Evolutionary conservation across 2,329 filamentous ascomycete genomes (phyloP).

Genomic region (Alternaria alternata): DNA sequence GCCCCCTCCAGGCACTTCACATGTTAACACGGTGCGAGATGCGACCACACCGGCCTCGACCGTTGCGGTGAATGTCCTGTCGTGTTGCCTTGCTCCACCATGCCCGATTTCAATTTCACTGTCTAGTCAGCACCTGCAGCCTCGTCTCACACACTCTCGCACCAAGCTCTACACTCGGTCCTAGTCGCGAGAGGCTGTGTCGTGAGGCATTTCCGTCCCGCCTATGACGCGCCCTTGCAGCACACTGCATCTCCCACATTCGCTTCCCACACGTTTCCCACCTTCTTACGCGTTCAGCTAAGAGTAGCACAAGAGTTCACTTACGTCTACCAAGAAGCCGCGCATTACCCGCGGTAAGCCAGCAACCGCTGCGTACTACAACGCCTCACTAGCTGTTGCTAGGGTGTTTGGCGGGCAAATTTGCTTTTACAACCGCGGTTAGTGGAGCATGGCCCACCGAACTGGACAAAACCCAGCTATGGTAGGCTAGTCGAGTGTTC

Average conservation of each 20-base stretch:
- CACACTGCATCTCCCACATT: conserved; percentile 14
- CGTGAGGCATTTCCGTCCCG: conserved; percentile 9
- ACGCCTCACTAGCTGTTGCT: not conserved
- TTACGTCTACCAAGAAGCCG: not conserved
- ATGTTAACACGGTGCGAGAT: conserved; percentile 15
- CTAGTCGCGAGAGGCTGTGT: conserved; percentile 18
- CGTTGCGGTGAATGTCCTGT: not conserved
- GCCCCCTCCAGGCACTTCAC: conserved; percentile 13
- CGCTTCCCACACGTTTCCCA: conserved; percentile 1
- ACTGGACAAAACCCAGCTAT: conserved; percentile 1
- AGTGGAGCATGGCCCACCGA: not conserved
- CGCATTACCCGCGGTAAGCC: not conserved
- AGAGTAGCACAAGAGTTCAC: not conserved
- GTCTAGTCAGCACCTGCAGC: not conserved
- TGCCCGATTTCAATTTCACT: conserved; percentile 5
- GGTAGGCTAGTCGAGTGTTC: not conserved
- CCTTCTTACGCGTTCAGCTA: not conserved
- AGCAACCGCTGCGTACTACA: not conserved
- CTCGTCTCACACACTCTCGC: conserved; percentile 17
- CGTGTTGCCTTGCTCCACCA: not conserved
- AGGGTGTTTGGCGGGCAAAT: conserved; percentile 1
- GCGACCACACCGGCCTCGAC: not conserved
- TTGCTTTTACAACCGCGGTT: not conserved
- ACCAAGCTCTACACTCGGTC: conserved; percentile 13
- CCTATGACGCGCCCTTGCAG: conserved; percentile 32